phyloP scores from a whole-genome alignment of 305 asterid species.

The Salvia sclarea region DNA sequence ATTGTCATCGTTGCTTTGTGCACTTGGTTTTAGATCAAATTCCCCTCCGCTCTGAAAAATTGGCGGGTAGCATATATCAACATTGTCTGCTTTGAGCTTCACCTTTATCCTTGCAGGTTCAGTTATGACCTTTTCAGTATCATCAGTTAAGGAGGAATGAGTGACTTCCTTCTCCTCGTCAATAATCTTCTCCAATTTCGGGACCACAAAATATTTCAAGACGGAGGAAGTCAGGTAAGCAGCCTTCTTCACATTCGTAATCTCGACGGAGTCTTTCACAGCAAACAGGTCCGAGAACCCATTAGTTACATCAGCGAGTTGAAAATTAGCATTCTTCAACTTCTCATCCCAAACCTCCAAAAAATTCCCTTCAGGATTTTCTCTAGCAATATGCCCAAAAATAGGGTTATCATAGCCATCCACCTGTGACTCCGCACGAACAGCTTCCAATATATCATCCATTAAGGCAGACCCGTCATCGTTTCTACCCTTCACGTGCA shows the following conservation, averaged over 20 bases:
- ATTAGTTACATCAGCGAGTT: neutral
- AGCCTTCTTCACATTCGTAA: constrained; percentile 10
- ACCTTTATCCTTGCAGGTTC: neutral
- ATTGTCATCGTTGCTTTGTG: constrained; percentile 1
- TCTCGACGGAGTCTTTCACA: neutral
- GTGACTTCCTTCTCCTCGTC: constrained; percentile 6
- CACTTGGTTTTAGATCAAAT: constrained; percentile 10
- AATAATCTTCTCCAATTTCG: constrained; percentile 21
- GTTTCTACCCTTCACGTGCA: neutral
- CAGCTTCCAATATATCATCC: constrained; percentile 4
- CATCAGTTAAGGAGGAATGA: neutral
- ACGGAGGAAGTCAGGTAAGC: constrained; percentile 11
- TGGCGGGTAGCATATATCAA: constrained; percentile 14
- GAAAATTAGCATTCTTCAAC: neutral
- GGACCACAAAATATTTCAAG: constrained; percentile 51
- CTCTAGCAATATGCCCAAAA: constrained; percentile 4
- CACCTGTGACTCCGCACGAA: neutral
- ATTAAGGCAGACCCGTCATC: constrained; percentile 3
- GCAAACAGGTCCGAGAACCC: constrained; percentile 3
- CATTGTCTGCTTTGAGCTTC: constrained; percentile 7
- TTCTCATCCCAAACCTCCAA: neutral
- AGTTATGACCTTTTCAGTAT: constrained; percentile 1
- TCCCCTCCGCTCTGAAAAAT: constrained; percentile 14
- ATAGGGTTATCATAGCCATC: neutral
- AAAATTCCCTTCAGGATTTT: constrained; percentile 6